A percentile compares a stretch with the other conserved stretches of the same genome.
Evolutionary conservation across 768 basidiomycete species (phyloP).

Genomic region (Boletus eberwhitei): DNA sequence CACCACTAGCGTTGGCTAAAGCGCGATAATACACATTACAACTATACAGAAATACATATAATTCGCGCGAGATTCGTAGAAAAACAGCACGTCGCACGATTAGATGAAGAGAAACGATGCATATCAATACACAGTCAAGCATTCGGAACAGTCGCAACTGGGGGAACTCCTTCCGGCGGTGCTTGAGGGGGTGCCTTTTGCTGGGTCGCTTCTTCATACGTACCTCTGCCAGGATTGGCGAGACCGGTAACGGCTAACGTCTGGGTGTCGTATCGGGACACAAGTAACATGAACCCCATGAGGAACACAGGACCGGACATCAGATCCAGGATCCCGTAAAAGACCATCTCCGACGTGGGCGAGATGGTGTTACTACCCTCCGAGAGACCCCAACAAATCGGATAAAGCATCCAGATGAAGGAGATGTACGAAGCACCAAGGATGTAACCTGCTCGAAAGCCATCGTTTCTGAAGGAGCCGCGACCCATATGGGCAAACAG

Average conservation of each 20-base stretch:
- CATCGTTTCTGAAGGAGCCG: conserved; percentile 24
- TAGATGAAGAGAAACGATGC: too few species aligned
- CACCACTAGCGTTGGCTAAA: background rate
- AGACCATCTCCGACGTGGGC: conserved; percentile 51
- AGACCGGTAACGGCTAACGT: conserved; percentile 7
- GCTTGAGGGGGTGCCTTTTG: background rate
- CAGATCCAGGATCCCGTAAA: conserved; percentile 48
- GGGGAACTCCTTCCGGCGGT: too few species aligned
- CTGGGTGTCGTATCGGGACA: background rate
- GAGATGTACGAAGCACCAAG: conserved; percentile 42
- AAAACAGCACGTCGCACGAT: background rate
- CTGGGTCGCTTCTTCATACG: background rate
- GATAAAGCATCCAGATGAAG: conserved; percentile 57
- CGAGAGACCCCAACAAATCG: conserved; percentile 53
- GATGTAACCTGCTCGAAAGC: conserved; percentile 28
- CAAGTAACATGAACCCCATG: conserved; percentile 26
- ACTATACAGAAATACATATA: background rate
- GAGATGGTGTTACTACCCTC: conserved; percentile 52
- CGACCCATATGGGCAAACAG: conserved; percentile 28
- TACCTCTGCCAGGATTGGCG: conserved; percentile 4
- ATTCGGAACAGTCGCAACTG: background rate
- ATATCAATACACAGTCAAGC: background rate
- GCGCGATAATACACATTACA: background rate
- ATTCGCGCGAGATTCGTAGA: background rate
- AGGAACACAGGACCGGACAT: conserved; percentile 39